Evolutionary conservation across 2,329 filamentous ascomycete genomes (phyloP).

Genomic region (Hypoxylon sp.): DNA sequence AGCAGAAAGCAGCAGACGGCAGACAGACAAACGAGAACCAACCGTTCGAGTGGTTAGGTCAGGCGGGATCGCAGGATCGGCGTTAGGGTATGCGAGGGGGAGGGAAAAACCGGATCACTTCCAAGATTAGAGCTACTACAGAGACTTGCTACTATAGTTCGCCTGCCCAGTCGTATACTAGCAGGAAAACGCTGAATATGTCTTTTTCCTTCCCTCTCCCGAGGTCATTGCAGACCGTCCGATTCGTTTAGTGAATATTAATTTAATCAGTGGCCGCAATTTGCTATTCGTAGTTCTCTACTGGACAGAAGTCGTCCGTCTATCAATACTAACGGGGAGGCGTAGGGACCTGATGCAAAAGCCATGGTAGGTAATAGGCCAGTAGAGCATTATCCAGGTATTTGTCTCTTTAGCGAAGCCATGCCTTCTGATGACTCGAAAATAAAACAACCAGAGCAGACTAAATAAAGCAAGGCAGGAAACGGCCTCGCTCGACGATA

Average conservation of each 20-base stretch:
- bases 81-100: slow-evolving; percentile 30
- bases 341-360: neutral
- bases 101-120: slow-evolving; percentile 24
- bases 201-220: slow-evolving; percentile 4
- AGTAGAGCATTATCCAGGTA: neutral
- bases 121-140: slow-evolving; percentile 18
- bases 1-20: neutral
- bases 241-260: neutral
- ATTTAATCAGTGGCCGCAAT: neutral
- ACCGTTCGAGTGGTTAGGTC: slow-evolving; percentile 13
- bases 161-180: slow-evolving; percentile 28
- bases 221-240: neutral
- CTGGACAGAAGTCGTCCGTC: neutral
- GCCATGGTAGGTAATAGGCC: too few species aligned
- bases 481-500: neutral
- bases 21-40: slow-evolving; percentile 11
- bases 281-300: neutral
- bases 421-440: neutral
- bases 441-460: neutral
- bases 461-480: neutral
- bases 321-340: neutral
- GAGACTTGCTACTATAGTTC: slow-evolving; percentile 23
- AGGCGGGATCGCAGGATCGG: slow-evolving; percentile 28
- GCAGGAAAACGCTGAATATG: slow-evolving; percentile 29
- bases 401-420: neutral